These are phyloP conservation scores for Orobanche coerulescens DNA, from an alignment of 257 asterid genomes.

Conservation along the genomic window DNA sequence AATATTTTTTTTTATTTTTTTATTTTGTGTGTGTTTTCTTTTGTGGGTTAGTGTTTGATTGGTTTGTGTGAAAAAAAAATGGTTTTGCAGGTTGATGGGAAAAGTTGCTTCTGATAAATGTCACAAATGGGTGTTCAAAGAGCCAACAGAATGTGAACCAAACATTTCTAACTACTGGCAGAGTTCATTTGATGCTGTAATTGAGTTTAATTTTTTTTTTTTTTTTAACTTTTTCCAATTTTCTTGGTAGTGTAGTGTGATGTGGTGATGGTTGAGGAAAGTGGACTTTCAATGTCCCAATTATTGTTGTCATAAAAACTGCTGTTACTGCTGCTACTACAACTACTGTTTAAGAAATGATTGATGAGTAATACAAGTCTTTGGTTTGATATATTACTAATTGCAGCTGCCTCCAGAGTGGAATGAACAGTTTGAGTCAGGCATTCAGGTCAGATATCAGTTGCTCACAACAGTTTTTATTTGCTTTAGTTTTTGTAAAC, in stretches of 20 bases:
- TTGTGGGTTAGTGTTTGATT: slow-evolving; percentile 24
- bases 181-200: slow-evolving; percentile 99
- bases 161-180: slow-evolving; percentile 99
- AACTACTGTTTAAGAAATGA: slow-evolving; percentile 26
- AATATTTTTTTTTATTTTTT: slow-evolving; percentile 22
- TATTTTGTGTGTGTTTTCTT: slow-evolving; percentile 13
- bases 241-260: slow-evolving; percentile 17
- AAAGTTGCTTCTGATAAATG: slow-evolving; percentile 99
- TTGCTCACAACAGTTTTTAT: neutral
- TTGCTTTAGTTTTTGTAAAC: neutral
- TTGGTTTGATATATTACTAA: slow-evolving; percentile 21
- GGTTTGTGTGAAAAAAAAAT: slow-evolving; percentile 19
- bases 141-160: slow-evolving; percentile 93
- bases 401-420: slow-evolving; percentile 94
- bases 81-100: slow-evolving; percentile 94
- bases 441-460: slow-evolving; percentile 72
- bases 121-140: slow-evolving; percentile 99
- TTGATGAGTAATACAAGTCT: slow-evolving; percentile 17
- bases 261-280: slow-evolving; percentile 4
- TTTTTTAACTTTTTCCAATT: slow-evolving; percentile 16
- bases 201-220: slow-evolving; percentile 22
- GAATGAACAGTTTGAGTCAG: slow-evolving; percentile 98
- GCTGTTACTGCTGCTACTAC: too few species aligned
- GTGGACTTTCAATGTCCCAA: slow-evolving; percentile 33
- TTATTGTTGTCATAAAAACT: slow-evolving; percentile 28